Evolutionary conservation across 331 rosid species (phyloP).

Genomic region (Prunus yedoensis): DNA sequence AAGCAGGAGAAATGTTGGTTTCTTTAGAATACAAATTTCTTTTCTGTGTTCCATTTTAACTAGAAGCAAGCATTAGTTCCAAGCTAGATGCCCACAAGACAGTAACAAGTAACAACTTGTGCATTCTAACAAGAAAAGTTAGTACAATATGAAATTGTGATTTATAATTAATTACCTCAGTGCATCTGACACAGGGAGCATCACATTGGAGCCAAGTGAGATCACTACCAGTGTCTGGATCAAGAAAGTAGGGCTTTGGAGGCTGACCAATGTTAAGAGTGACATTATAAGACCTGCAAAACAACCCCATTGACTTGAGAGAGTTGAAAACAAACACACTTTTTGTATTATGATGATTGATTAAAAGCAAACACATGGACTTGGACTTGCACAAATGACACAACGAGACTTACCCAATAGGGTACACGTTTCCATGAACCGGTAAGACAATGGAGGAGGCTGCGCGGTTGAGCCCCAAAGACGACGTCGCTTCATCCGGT

Average conservation of each 20-base stretch:
- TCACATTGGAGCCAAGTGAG: constrained; percentile 99
- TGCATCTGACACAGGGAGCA: constrained; percentile 70
- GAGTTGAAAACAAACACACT: too few relatives aligned
- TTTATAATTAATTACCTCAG: constrained; percentile 46
- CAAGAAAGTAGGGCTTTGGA: constrained; percentile 86
- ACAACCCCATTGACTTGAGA: background rate
- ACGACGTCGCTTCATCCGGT: constrained; percentile 37
- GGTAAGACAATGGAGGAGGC: constrained; percentile 83
- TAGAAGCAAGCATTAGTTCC: too few relatives aligned
- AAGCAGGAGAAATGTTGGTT: background rate
- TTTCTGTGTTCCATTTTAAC: too few relatives aligned
- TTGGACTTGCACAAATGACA: too few relatives aligned
- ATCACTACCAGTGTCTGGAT: constrained; percentile 95
- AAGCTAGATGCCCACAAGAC: too few relatives aligned
- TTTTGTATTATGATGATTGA: background rate
- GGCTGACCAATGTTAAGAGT: constrained; percentile 79
- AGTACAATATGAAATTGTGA: too few relatives aligned
- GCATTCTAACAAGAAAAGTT: background rate
- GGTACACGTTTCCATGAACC: constrained; percentile 86
- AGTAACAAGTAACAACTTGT: background rate
- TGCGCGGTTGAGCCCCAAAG: constrained; percentile 37
- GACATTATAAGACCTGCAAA: constrained; percentile 75
- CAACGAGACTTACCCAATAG: constrained; percentile 58
- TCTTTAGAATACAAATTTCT: background rate
- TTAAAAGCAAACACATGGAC: background rate